These are phyloP conservation scores for Aspergillus ustus DNA, from an alignment of 2,329 filamentous ascomycete species.

Conservation along the genomic window DNA sequence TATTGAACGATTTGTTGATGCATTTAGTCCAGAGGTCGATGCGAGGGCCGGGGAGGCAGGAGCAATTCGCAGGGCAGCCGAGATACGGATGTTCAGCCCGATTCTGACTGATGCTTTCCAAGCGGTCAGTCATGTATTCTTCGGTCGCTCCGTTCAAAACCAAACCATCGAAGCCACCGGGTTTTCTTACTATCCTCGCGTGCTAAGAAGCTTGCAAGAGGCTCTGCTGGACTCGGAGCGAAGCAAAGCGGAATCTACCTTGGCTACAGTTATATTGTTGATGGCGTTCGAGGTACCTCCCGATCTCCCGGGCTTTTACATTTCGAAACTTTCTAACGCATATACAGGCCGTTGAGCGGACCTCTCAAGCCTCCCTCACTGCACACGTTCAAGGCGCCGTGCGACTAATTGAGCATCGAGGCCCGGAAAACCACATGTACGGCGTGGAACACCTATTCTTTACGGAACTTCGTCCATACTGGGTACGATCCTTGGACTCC, in stretches of 20 bases:
- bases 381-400: conserved; percentile 43
- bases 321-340: conserved; percentile 11
- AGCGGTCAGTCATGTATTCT: conserved; percentile 44
- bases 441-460: conserved; percentile 46
- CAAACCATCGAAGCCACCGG: conserved; percentile 39
- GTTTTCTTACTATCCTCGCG: conserved; percentile 39
- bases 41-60: conserved; percentile 40
- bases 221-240: conserved; percentile 41
- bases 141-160: conserved; percentile 42
- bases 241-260: conserved; percentile 42
- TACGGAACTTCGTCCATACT: conserved; percentile 45
- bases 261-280: conserved; percentile 44
- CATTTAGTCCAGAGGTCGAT: conserved; percentile 45
- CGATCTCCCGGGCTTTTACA: background rate
- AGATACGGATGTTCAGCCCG: conserved; percentile 47
- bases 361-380: conserved; percentile 35
- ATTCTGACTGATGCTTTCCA: conserved; percentile 43
- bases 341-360: conserved; percentile 41
- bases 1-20: conserved; percentile 45
- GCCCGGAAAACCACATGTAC: conserved; percentile 45
- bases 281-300: conserved; percentile 42
- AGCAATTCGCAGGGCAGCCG: conserved; percentile 42
- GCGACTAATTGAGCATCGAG: conserved; percentile 44
- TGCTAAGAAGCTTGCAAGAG: conserved; percentile 42
- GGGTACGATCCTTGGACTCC: conserved; percentile 32